Evolutionary conservation across 148 eudicot genomes (phyloP), one percentile per base, ranked within the genome.

Genomic region (Rhododendron vialii): DNA sequence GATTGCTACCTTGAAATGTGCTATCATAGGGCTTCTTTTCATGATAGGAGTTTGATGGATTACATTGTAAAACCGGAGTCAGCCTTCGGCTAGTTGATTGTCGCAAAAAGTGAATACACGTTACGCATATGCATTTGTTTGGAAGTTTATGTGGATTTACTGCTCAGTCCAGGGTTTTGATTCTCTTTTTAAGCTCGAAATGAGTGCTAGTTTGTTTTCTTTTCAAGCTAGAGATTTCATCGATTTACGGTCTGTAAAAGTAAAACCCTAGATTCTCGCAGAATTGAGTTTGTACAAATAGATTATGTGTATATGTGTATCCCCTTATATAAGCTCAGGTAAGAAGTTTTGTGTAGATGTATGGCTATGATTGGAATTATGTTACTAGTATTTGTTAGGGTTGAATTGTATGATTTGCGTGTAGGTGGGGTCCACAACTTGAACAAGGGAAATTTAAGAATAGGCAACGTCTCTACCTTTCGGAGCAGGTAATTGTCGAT

Each of bases 351-450:
- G 74, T 67, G 74, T 67, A n/a, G 26, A 26, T 67, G 33, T 67
- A 67, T 67, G 5, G 5, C 73, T 67, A 15, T 76, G 48, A 47
- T 76, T 84, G 38, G 22, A 41, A 45, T 35, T 4, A 43, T n/a
- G 51, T 26, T 28, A 59, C 3, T 50, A 67, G 5, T 2, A 6
- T 28, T 22, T 17, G 28, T 17, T 48, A 69, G 59, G 22, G 57
- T 81, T 61, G 41, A 35, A 38, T 74, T 84, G 11, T 24, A 17
- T 24, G 30, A 43, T 17, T 84, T 63, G 53, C 78, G 74, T 47
- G 82, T 88, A 96, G 99, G 86, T 96, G 99, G 99, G 99, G 99
- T 24, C 96, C 98, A 36, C 92, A 91, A 82, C 89, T 96, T 85
- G 99, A 96, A 88, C 91, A 90, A 82, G 93, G 93, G 50, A 90